Base-by-base conservation (phyloP, 345 rosid species). In the Heritiera fomes region DNA sequence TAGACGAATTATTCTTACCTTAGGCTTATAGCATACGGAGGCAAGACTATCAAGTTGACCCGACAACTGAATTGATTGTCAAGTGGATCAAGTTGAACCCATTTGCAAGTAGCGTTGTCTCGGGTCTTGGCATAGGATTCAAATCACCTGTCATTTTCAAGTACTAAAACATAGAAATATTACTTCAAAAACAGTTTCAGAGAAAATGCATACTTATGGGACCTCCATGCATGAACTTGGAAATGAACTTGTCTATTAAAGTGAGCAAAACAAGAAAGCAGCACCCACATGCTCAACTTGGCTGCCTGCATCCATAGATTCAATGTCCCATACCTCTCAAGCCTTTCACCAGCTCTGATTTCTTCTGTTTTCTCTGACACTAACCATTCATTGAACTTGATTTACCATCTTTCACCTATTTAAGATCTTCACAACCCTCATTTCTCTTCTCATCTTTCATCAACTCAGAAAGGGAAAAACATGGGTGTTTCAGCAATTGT, bases 331-430 rank as follows among this genome's bases (percentile, higher is more conserved):
- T 61, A 28, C 66, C 40, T 61, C 30, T 30, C 40, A 23, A 59
- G 0, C 14, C 34, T 3, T 10, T 10, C 14, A 8, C 7, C 8
- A 34, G 38, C 38, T 28, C 7, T 0, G 66, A 28, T 61, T 61
- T 34, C 3, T 3, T 34, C 38, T 34, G 38, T 61, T 61, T 34
- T 34, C 38, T 34, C 38, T 34, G 38, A 34, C 38, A 34, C 3
- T 34, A 34, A 6, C 11, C 61, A 32, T 71, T 71, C 61, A 71
- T 71, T 71, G 75, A 32, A 71, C 32, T 50, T 52, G 23, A 71
- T 53, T 30, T 9, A 30, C 3, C 60, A 59, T 8, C 40, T 7
- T 50, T 12, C 32, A 2, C 28, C 68, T 63, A 14, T 12, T 62
- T 14, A 63, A 63, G 32, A 6, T 5, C 43, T 63, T 14, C 41